These are phyloP conservation scores for Eucalyptus tenuipes DNA, from an alignment of 345 rosid genomes.

Conservation along the genomic window DNA sequence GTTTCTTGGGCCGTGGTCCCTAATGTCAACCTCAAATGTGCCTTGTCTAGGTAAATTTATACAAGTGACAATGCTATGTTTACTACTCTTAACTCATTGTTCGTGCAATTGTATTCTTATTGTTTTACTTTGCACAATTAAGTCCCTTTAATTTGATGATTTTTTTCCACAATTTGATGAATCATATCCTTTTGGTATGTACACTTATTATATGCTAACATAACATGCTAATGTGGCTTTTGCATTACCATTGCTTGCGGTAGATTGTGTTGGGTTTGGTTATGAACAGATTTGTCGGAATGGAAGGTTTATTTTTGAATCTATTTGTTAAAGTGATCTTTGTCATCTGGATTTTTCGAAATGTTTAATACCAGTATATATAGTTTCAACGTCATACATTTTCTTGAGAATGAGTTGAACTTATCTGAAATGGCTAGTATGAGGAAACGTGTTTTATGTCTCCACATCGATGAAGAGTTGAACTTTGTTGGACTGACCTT, in stretches of 20 bases:
- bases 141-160: neutral
- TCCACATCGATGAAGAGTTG: too few relatives aligned
- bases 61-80: neutral
- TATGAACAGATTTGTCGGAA: neutral
- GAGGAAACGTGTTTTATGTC: too few relatives aligned
- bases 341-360: neutral
- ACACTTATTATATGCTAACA: neutral
- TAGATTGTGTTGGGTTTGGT: neutral
- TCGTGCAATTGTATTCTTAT: neutral
- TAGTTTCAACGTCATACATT: neutral
- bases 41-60: neutral
- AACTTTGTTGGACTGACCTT: too few relatives aligned
- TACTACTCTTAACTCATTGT: neutral
- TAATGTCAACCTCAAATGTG: neutral
- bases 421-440: too few relatives aligned
- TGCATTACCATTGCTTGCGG: neutral
- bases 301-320: neutral
- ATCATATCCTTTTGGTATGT: neutral
- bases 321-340: neutral
- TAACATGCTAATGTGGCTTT: neutral
- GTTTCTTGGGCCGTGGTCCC: neutral
- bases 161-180: neutral
- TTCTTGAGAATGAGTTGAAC: neutral
- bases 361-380: neutral
- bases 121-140: neutral